phyloP scores from a whole-genome alignment of 768 basidiomycete genomes.

The Termitomyces sp. region DNA sequence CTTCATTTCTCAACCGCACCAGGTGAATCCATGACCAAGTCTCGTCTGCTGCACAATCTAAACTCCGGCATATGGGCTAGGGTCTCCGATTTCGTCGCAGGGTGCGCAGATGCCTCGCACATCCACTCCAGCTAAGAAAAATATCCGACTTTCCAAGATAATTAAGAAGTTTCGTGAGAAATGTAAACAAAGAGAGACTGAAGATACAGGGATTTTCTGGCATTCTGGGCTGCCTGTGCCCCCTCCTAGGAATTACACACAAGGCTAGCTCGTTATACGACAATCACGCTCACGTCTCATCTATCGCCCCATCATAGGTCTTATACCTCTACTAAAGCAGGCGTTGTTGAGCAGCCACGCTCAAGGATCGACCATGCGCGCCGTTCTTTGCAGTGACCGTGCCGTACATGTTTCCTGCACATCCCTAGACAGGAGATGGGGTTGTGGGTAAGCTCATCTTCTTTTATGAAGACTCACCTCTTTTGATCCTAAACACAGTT shows the following conservation, averaged over 20 bases:
- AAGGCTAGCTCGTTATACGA: constrained; percentile 38
- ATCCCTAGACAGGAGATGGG: constrained; percentile 63
- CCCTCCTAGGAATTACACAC: constrained; percentile 53
- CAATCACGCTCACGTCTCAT: background rate
- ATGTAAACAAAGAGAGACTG: constrained; percentile 9
- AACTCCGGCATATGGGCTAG: background rate
- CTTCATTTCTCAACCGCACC: constrained; percentile 30
- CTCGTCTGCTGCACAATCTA: background rate
- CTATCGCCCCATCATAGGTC: constrained; percentile 30
- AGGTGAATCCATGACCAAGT: background rate
- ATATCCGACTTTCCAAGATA: background rate
- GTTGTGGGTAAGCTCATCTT: constrained; percentile 48
- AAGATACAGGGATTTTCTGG: constrained; percentile 59
- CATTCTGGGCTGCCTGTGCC: constrained; percentile 33
- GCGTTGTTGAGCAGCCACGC: constrained; percentile 46
- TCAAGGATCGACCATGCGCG: constrained; percentile 44
- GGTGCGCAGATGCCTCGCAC: background rate
- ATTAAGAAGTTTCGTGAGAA: background rate
- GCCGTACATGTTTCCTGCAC: constrained; percentile 56
- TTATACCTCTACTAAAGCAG: constrained; percentile 58
- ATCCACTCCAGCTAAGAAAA: background rate
- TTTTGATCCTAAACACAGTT: constrained; percentile 33
- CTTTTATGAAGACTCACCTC: background rate
- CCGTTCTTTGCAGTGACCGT: constrained; percentile 57
- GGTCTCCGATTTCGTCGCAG: background rate